phyloP scores from a whole-genome alignment of 257 asterid species.

The Paraleonurus japonicus region DNA sequence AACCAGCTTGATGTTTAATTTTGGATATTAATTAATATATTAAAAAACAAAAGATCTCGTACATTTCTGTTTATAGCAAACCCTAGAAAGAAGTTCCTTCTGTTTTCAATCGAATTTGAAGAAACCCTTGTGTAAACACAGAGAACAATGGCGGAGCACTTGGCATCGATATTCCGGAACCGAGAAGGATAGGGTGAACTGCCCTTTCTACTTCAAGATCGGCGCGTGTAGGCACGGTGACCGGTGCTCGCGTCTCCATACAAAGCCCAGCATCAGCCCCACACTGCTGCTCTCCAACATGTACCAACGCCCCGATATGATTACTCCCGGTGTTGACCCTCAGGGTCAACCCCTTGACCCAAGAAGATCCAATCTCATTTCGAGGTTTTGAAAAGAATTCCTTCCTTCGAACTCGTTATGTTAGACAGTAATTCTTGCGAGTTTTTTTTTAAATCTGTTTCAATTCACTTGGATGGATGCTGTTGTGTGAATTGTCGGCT shows the following conservation, averaged over 20 bases:
- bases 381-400: slow-evolving; percentile 36
- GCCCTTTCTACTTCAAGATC: slow-evolving; percentile 89
- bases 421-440: neutral
- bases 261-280: slow-evolving; percentile 84
- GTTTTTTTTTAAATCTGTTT: neutral
- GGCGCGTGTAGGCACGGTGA: slow-evolving; percentile 91
- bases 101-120: neutral
- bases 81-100: slow-evolving; percentile 16
- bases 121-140: neutral
- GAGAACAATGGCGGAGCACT: slow-evolving; percentile 40
- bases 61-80: neutral
- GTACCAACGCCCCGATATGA: slow-evolving; percentile 91
- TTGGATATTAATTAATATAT: too few relatives aligned
- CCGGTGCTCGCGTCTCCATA: slow-evolving; percentile 79
- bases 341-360: slow-evolving; percentile 75
- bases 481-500: neutral
- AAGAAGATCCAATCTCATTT: slow-evolving; percentile 71
- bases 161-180: slow-evolving; percentile 39
- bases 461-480: neutral
- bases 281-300: slow-evolving; percentile 69
- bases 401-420: neutral
- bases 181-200: slow-evolving; percentile 70
- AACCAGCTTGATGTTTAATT: slow-evolving; percentile 43
- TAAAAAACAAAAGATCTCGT: neutral
- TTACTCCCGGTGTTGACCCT: slow-evolving; percentile 84